Percentiles rank a stretch among this genome's conserved stretches.
These are phyloP conservation scores for Eutypa lata DNA, from an alignment of 2,329 filamentous ascomycete species.

Conservation along the genomic window DNA sequence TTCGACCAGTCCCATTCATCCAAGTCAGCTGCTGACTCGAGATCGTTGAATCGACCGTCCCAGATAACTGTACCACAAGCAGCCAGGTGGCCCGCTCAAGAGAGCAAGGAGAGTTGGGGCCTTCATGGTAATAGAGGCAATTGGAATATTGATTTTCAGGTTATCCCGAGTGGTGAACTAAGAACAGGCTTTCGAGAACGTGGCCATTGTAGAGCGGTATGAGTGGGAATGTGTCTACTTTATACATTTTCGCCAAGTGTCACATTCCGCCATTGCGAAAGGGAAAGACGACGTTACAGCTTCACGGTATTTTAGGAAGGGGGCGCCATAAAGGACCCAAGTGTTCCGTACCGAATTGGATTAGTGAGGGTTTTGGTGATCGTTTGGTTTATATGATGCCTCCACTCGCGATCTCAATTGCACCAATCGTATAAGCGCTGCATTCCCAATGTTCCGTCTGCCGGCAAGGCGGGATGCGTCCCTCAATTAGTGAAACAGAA, in stretches of 20 bases:
- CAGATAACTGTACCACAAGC: conserved; percentile 49
- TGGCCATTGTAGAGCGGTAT: neutral
- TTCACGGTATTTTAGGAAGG: neutral
- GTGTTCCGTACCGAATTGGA: conserved; percentile 14
- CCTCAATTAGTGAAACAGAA: neutral
- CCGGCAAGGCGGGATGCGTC: neutral
- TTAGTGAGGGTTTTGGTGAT: neutral
- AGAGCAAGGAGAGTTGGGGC: conserved; percentile 15
- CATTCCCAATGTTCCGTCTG: neutral
- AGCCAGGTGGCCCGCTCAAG: conserved; percentile 21
- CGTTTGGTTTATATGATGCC: conserved; percentile 6
- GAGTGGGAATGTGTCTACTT: too few relatives aligned
- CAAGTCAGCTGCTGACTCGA: conserved; percentile 45
- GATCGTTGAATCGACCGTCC: conserved; percentile 59
- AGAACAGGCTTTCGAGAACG: too few relatives aligned
- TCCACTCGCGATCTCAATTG: conserved; percentile 5
- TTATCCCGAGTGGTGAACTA: neutral
- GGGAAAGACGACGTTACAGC: neutral
- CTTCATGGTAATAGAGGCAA: conserved; percentile 16
- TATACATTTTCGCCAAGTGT: neutral
- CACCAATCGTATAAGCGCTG: neutral
- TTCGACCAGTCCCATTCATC: conserved; percentile 59
- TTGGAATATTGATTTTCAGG: neutral
- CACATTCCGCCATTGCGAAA: neutral
- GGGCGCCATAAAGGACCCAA: conserved; percentile 3